Conservation (phyloP, 768 basidiomycete genomes). For the Phlebiopsis gigantea region DNA sequence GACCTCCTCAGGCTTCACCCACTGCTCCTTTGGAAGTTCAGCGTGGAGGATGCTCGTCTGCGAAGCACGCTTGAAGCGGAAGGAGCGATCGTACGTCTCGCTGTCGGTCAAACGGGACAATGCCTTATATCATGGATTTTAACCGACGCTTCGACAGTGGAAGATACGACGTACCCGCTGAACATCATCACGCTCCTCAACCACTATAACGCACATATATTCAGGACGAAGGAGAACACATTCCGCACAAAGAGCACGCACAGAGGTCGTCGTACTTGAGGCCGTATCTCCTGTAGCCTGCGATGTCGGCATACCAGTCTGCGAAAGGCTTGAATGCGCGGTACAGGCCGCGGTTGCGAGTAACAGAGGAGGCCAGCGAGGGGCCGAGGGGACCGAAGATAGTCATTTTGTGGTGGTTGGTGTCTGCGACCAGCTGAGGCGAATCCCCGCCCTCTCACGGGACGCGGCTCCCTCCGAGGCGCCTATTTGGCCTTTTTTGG, state of each 20-base stretch:
- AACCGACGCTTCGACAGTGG: background rate
- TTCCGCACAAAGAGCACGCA: constrained; percentile 37
- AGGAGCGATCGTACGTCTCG: constrained; percentile 87
- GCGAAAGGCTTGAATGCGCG: constrained; percentile 73
- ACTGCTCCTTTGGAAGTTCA: constrained; percentile 75
- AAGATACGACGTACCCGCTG: constrained; percentile 54
- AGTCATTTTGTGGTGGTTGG: constrained; percentile 22
- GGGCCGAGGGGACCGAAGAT: constrained; percentile 62
- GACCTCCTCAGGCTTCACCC: constrained; percentile 75
- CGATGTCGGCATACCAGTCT: constrained; percentile 71
- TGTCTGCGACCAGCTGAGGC: background rate
- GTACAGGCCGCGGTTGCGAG: constrained; percentile 61
- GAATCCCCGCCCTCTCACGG: constrained; percentile 10
- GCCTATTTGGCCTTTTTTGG: constrained; percentile 4
- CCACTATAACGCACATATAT: constrained; percentile 37
- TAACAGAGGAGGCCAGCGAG: constrained; percentile 75
- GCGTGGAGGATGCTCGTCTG: constrained; percentile 78
- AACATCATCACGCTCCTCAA: constrained; percentile 73
- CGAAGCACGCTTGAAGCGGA: constrained; percentile 79
- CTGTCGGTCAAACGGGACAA: constrained; percentile 71
- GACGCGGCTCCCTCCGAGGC: constrained; percentile 22
- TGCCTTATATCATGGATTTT: constrained; percentile 48
- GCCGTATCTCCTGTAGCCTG: constrained; percentile 84
- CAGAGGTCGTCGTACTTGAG: constrained; percentile 94
- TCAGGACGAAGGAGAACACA: constrained; percentile 7